Percentiles rank a stretch among this genome's conserved stretches.
Conservation (phyloP, 2,329 filamentous ascomycete genomes). For the Sarocladium brachiariae region DNA sequence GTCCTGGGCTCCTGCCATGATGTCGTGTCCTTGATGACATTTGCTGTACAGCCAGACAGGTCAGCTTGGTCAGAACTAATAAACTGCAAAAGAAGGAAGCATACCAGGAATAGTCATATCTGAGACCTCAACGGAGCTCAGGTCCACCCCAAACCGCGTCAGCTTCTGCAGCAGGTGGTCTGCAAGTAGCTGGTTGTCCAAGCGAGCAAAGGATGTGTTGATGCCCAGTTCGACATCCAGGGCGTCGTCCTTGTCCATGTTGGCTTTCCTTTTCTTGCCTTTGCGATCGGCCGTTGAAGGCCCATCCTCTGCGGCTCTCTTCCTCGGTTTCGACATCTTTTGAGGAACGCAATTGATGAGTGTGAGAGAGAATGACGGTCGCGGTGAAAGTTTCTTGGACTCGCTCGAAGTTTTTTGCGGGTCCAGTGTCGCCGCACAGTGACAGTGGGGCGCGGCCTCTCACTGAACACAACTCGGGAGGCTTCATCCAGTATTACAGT, state of each 20-base stretch:
- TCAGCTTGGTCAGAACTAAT: neutral
- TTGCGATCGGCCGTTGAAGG: conserved; percentile 33
- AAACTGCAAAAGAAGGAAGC: conserved; percentile 13
- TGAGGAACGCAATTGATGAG: neutral
- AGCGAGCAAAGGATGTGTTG: conserved; percentile 72
- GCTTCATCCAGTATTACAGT: too few species aligned
- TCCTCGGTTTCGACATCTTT: conserved; percentile 39
- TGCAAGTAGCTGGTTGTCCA: conserved; percentile 77
- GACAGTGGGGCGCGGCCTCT: conserved; percentile 3
- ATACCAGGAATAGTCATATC: conserved; percentile 75
- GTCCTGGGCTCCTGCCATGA: conserved; percentile 61
- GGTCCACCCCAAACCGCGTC: conserved; percentile 67
- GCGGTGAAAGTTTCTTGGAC: neutral
- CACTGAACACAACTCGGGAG: too few species aligned
- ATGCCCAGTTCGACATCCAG: conserved; percentile 65
- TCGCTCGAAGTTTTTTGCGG: conserved; percentile 7
- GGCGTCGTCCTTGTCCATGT: conserved; percentile 46
- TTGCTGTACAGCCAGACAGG: conserved; percentile 40
- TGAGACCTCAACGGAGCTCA: conserved; percentile 77
- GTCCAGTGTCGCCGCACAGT: conserved; percentile 1
- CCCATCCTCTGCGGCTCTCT: conserved; percentile 47
- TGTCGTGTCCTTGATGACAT: conserved; percentile 72
- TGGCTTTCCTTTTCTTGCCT: conserved; percentile 50
- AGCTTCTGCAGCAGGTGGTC: conserved; percentile 80
- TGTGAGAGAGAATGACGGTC: neutral